Conservation (phyloP, 129 eudicot genomes). For the Artemisia annua region DNA sequence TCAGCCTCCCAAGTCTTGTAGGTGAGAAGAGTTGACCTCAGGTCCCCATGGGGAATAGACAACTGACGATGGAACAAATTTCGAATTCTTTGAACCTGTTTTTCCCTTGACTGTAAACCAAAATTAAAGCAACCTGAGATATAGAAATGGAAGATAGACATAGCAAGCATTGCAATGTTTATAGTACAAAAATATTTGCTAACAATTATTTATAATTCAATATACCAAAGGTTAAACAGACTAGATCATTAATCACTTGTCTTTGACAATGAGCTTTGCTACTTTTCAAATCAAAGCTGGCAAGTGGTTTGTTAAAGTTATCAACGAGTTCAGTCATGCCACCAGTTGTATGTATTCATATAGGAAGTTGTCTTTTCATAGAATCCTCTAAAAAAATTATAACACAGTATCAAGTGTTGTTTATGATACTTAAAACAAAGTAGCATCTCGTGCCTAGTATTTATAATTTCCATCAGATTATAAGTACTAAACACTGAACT, state of each 20-base stretch:
- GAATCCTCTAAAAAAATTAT: neutral
- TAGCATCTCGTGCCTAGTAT: neutral
- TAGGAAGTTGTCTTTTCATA: neutral
- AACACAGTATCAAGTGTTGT: neutral
- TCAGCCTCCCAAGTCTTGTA: constrained; percentile 88
- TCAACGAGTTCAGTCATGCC: too few species aligned
- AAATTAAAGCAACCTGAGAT: constrained; percentile 30
- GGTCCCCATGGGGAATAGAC: constrained; percentile 65
- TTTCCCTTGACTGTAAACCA: constrained; percentile 68
- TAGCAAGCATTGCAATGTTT: constrained; percentile 16
- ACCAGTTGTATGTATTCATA: too few species aligned
- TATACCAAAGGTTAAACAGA: too few species aligned
- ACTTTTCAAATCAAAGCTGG: neutral
- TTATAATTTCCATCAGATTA: neutral
- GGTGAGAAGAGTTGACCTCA: constrained; percentile 51
- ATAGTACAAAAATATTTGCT: constrained; percentile 1
- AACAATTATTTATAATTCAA: neutral
- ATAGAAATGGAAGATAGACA: constrained; percentile 18
- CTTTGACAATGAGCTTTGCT: neutral
- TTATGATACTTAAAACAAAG: neutral
- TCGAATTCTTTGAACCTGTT: constrained; percentile 73
- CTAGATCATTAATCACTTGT: too few species aligned
- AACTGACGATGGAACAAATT: constrained; percentile 72
- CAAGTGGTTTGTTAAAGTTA: neutral
- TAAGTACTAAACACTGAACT: neutral